These are phyloP conservation scores for Diospyros kaki DNA, from an alignment of 148 eudicot genomes.

Conservation along the genomic window DNA sequence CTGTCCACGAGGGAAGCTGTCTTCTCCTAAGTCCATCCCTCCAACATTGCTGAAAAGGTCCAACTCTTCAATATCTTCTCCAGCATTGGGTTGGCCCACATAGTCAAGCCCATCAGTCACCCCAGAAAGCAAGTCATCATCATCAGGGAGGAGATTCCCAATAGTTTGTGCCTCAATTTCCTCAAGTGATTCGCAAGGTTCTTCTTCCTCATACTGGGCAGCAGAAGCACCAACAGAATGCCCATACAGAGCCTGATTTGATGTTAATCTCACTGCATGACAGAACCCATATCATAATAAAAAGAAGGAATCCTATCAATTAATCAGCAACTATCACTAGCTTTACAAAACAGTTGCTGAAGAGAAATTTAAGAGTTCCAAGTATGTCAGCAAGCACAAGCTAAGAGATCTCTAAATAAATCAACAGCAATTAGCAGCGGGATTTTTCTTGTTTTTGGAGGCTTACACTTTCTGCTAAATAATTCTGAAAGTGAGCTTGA, in stretches of 20 bases:
- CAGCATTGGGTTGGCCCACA: slow-evolving; percentile 27
- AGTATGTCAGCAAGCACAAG: background rate
- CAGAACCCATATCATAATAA: background rate
- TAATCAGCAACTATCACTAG: slow-evolving; percentile 3
- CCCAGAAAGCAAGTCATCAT: slow-evolving; percentile 80
- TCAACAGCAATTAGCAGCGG: background rate
- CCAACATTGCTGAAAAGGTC: slow-evolving; percentile 80
- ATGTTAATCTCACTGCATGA: slow-evolving; percentile 48
- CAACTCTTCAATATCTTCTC: slow-evolving; percentile 60
- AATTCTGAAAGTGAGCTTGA: slow-evolving; percentile 70
- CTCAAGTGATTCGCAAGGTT: slow-evolving; percentile 51
- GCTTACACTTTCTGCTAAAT: slow-evolving; percentile 58
- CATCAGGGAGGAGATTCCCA: slow-evolving; percentile 87
- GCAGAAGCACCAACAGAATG: slow-evolving; percentile 50
- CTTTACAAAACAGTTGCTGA: slow-evolving; percentile 13
- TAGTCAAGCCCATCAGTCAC: slow-evolving; percentile 58
- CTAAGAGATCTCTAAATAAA: background rate
- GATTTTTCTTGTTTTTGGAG: background rate
- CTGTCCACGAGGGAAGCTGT: slow-evolving; percentile 34
- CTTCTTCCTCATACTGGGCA: slow-evolving; percentile 37
- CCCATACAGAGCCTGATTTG: slow-evolving; percentile 34
- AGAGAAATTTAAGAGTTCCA: background rate
- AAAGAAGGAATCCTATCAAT: background rate
- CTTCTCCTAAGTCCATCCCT: slow-evolving; percentile 87
- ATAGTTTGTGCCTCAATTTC: slow-evolving; percentile 93